Evolutionary conservation across 176 grass and related monocot species (phyloP), one percentile per base, ranked within the genome.

Genomic region (Lolium perenne): DNA sequence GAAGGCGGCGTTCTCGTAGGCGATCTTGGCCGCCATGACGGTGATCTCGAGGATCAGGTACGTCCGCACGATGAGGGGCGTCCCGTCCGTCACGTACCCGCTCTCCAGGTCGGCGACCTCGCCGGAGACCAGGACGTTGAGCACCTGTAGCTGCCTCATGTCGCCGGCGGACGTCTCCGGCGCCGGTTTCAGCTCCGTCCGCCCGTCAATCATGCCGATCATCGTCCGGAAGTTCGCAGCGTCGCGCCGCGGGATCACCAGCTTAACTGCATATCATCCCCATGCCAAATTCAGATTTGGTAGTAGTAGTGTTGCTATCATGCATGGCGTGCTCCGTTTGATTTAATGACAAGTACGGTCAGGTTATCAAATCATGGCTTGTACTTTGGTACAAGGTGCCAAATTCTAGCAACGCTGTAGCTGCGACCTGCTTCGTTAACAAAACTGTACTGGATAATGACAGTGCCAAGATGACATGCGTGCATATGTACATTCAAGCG

Each of bases 1-100:
- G 83, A 90, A 90, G 10, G 88, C 86, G 4, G 60, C 59, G 51
- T 95, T 95, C 86, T 95, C 93, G 32, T 89, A 92, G 20, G 83
- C 87, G 43, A 86, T 61, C 58, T 90, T 88, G 80, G 88, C 77
- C 1, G 90, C 65, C 82, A 95, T 91, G 38, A 74, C 56, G 6
- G 86, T 86, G 78, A 94, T 26, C 32, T 95, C 90, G 13, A 86
- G 22, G 14, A 78, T 1, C 7, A 56, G 22, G 59, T 76, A 35
- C 26, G 68, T 11, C 26, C n/a, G 75, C 49, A 56, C 38, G 25
- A 87, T 8, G 25, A 87, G 85, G 1, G 84, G 80, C 81, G 22
- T 53, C 10, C 29, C 62, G 2, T 38, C 29, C 81, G 32, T 51
- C 7, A 46, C 26, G 48, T 22, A 66, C 2, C 61, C n/a, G 58